These are phyloP conservation scores for Globisporangium takayamanum DNA, from an alignment of 352 stramenopile species.

Conservation along the genomic window DNA sequence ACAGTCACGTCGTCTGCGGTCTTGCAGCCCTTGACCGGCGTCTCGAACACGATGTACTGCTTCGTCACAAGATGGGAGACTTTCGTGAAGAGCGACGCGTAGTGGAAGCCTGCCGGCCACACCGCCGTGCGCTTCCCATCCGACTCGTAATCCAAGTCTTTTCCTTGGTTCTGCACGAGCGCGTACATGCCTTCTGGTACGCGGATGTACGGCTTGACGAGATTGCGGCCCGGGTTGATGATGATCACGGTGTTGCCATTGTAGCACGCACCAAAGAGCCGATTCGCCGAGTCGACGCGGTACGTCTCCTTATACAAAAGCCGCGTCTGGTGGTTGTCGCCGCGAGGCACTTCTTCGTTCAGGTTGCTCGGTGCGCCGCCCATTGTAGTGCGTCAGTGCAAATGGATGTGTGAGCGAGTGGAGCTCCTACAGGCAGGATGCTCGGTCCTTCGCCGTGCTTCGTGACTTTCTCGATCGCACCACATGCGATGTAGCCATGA, in stretches of 20 bases:
- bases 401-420: too few species aligned
- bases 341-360: not conserved
- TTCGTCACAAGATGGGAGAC: constrained; percentile 86
- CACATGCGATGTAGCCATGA: too few species aligned
- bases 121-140: constrained; percentile 44
- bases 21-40: constrained; percentile 85
- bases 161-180: constrained; percentile 81
- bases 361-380: too few species aligned
- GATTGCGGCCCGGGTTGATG: constrained; percentile 51
- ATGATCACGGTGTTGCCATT: constrained; percentile 80
- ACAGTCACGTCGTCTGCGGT: constrained; percentile 86
- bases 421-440: too few species aligned
- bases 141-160: constrained; percentile 52
- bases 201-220: constrained; percentile 74
- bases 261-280: constrained; percentile 72
- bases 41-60: constrained; percentile 86
- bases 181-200: constrained; percentile 87
- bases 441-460: too few species aligned
- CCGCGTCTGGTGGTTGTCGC: constrained; percentile 27
- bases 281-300: constrained; percentile 63
- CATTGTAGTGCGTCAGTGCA: too few species aligned
- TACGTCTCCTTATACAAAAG: constrained; percentile 58
- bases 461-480: too few species aligned
- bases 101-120: constrained; percentile 79
- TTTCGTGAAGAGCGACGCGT: constrained; percentile 65